Evolutionary conservation across 257 asterid genomes (phyloP), one percentile per base, ranked within the genome.

Genomic region (Solanum paucissectum): DNA sequence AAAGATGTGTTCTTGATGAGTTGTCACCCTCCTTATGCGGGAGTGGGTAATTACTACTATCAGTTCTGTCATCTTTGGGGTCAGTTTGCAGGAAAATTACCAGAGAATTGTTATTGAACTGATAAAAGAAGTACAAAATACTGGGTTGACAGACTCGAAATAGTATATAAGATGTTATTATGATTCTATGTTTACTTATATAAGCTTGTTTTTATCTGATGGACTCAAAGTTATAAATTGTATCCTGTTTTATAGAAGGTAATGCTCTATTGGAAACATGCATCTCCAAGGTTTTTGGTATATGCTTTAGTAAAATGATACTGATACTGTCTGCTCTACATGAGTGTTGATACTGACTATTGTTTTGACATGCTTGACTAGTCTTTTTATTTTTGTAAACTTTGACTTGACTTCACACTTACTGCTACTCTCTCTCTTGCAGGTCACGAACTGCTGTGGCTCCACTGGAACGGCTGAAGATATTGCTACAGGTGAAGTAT

Each of bases 371-470:
- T 29, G 69, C 69, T 82, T 46, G 85, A 81, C 29, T 46, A 82
- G 18, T 18, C 20, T 32, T 49, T 46, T 81, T 29, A 79, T 44
- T 46, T 37, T 49, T 3, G 69, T 29, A 6, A 49, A 29, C 44
- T 82, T 29, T 49, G 40, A 82, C 12, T 29, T 29, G 42, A 49
- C 69, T 82, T 82, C 44, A 29, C 20, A 11, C 69, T 49, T 29
- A 82, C 40, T 82, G 42, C 42, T 82, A 32, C 42, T 46, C 29
- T 49, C 44, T 6, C 42, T 49, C 83, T 90, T 91, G 88, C 98
- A 97, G 99, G 91, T 97, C 99, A 3, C 95, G 99, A 64, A 97
- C 99, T 77, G 98, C 99, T 52, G 99, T 97, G 69, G 99, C 99
- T 85, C 99, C 99, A 27, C 87, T 97, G 93, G 99, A 97, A 89